phyloP scores from a whole-genome alignment of 2,329 filamentous ascomycete species.

The Diaporthe batatas region DNA sequence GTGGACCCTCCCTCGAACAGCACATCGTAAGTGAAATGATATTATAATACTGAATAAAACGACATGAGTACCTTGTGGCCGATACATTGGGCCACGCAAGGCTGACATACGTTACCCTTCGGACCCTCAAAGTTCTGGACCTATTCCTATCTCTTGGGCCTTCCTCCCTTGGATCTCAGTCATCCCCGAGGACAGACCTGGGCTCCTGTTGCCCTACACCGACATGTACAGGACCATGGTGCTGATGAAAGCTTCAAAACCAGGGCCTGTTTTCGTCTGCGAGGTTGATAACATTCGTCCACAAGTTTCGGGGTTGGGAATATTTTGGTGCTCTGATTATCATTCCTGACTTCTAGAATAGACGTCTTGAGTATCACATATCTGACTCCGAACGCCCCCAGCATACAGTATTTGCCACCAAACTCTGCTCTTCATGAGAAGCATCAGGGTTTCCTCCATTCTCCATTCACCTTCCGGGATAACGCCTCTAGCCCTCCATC shows the following conservation, averaged over 20 bases:
- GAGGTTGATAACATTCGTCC: neutral
- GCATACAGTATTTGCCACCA: neutral
- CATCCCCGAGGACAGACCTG: no score
- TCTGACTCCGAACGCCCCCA: slow-evolving; percentile 30
- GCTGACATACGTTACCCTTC: no score
- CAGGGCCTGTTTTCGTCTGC: neutral
- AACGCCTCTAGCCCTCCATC: slow-evolving; percentile 64
- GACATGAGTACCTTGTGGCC: no score
- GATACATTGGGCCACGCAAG: neutral
- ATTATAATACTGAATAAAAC: neutral
- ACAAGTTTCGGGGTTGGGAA: neutral
- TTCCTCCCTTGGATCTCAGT: neutral
- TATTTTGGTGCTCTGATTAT: neutral
- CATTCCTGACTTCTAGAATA: slow-evolving; percentile 5
- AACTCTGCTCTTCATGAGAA: neutral
- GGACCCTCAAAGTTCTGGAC: neutral
- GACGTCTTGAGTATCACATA: slow-evolving; percentile 28
- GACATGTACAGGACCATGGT: neutral
- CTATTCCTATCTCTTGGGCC: neutral
- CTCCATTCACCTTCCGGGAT: no score
- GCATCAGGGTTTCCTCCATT: neutral
- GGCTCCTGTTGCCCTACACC: neutral
- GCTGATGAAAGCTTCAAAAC: neutral
- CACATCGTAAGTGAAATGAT: neutral
- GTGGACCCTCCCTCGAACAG: neutral